A percentile compares a stretch with the other conserved stretches of the same genome.
Evolutionary conservation across 495 filamentous ascomycete species (phyloP).

Genomic region (Neurospora pannonica): DNA sequence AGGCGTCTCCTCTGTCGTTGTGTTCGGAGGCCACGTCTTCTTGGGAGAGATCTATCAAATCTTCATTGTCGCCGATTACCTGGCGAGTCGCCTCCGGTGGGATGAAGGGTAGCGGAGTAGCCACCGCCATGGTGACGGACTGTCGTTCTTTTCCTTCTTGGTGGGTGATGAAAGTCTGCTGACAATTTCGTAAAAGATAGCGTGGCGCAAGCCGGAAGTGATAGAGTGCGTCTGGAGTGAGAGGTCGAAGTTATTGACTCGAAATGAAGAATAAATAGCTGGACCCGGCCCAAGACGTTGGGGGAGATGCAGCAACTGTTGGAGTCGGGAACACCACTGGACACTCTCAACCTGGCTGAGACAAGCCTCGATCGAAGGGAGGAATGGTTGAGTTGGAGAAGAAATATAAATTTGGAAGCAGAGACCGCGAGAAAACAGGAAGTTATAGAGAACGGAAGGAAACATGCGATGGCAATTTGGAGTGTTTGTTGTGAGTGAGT

Average conservation of each 20-base stretch:
- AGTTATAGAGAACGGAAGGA: neutral
- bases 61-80: neutral
- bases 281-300: neutral
- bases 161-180: neutral
- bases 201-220: neutral
- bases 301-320: neutral
- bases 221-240: neutral
- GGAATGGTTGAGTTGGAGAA: neutral
- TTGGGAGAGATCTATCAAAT: neutral
- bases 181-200: neutral
- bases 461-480: neutral
- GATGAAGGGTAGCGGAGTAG: neutral
- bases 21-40: neutral
- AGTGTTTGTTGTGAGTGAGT: neutral
- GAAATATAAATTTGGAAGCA: neutral
- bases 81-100: neutral
- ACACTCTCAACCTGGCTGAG: neutral
- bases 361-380: neutral
- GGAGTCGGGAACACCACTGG: neutral
- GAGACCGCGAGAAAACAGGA: neutral
- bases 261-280: neutral
- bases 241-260: neutral
- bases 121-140: neutral
- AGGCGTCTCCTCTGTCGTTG: constrained; percentile 11
- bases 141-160: neutral